Evolutionary conservation across 164 flowering plant genomes (phyloP).

Genomic region (Saururus chinensis): DNA sequence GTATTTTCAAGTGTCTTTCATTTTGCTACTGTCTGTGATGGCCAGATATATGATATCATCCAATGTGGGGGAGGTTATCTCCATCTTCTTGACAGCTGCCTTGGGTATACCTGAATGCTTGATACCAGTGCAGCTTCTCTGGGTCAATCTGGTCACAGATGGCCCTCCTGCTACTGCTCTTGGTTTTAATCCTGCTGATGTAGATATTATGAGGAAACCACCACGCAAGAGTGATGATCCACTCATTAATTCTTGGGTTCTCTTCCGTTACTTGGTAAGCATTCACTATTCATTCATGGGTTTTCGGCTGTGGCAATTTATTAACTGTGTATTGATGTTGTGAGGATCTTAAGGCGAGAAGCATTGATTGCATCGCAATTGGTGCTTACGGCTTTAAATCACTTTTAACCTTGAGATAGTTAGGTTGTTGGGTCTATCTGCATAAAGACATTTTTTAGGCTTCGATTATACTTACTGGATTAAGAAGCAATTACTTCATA

Average conservation of each 20-base stretch:
- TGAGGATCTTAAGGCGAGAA: too few species aligned
- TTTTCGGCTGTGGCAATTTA: not conserved
- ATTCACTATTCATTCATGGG: not conserved
- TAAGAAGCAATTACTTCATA: too few species aligned
- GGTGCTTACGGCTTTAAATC: too few species aligned
- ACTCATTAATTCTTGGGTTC: constrained; percentile 69
- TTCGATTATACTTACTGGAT: too few species aligned
- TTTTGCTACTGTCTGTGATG: not conserved
- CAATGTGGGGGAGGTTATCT: constrained; percentile 87
- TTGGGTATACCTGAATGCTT: constrained; percentile 83
- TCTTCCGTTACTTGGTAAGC: constrained; percentile 77
- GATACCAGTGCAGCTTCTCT: constrained; percentile 90
- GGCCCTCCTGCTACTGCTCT: constrained; percentile 98
- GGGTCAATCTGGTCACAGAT: constrained; percentile 96
- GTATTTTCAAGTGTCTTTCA: not conserved
- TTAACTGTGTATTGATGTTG: too few species aligned
- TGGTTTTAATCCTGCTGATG: constrained; percentile 88
- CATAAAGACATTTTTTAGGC: too few species aligned
- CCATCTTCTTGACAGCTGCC: constrained; percentile 85
- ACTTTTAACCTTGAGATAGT: too few species aligned
- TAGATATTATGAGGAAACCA: constrained; percentile 79
- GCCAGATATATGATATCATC: constrained; percentile 97
- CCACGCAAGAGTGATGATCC: constrained; percentile 82
- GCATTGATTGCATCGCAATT: too few species aligned
- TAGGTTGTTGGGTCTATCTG: too few species aligned